These are phyloP conservation scores for Petunia axillaris DNA, from an alignment of 257 asterid genomes.

Conservation along the genomic window DNA sequence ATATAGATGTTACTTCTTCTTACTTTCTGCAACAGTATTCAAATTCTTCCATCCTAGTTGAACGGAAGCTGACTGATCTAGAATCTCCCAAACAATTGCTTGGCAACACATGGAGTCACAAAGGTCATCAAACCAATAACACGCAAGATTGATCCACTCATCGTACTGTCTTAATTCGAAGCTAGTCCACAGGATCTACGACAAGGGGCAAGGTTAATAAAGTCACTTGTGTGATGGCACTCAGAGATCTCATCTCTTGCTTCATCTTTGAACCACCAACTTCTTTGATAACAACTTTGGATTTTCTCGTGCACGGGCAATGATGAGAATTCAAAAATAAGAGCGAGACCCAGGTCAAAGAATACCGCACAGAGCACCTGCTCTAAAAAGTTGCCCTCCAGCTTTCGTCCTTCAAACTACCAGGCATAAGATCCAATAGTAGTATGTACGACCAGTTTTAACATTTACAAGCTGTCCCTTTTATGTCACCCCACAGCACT, in stretches of 20 bases:
- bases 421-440: constrained; percentile 8
- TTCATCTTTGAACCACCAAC: constrained; percentile 69
- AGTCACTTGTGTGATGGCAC: constrained; percentile 64
- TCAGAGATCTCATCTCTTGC: constrained; percentile 80
- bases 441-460: constrained; percentile 1
- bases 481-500: constrained; percentile 56
- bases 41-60: constrained; percentile 9
- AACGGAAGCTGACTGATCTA: constrained; percentile 66
- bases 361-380: no score
- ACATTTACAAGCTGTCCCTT: neutral
- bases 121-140: constrained; percentile 61
- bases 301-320: constrained; percentile 46
- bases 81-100: constrained; percentile 64
- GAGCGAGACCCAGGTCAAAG: neutral
- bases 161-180: constrained; percentile 49
- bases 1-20: neutral
- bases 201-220: constrained; percentile 43
- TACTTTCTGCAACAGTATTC: neutral
- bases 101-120: constrained; percentile 40
- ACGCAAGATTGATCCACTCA: constrained; percentile 63
- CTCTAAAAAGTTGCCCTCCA: no score
- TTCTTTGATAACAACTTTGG: constrained; percentile 65
- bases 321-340: constrained; percentile 18
- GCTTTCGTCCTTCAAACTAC: neutral
- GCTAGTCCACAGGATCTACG: constrained; percentile 67